Evolutionary conservation across 1,284 basidiomycete genomes (phyloP).

Genomic region (Amylostereum areolatum): DNA sequence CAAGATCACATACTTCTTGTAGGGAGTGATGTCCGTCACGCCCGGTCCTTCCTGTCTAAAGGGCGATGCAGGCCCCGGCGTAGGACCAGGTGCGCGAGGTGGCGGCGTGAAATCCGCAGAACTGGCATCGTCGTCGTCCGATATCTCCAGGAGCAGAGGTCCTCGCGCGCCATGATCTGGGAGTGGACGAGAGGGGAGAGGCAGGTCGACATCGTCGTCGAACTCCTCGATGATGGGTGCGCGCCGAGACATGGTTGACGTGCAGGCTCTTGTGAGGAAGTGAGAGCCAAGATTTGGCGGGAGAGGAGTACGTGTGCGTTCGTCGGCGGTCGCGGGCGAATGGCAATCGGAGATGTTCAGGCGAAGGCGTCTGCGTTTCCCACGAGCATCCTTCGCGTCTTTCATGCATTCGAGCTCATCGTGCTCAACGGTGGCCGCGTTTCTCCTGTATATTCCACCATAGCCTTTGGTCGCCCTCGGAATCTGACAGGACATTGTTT

Average conservation of each 20-base stretch:
- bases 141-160: constrained; percentile 72
- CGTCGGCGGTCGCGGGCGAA: too few relatives aligned
- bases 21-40: constrained; percentile 71
- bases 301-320: too few relatives aligned
- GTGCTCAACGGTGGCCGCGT: constrained; percentile 1
- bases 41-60: constrained; percentile 25
- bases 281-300: too few relatives aligned
- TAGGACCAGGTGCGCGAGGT: constrained; percentile 26
- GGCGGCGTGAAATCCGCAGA: constrained; percentile 36
- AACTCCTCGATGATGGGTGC: constrained; percentile 68
- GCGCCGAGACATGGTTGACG: constrained; percentile 56
- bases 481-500: too few relatives aligned
- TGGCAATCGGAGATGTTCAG: too few relatives aligned
- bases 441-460: constrained; percentile 4
- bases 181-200: constrained; percentile 57
- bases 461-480: background rate
- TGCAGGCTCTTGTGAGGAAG: background rate
- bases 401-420: constrained; percentile 3
- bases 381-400: constrained; percentile 9
- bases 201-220: constrained; percentile 87
- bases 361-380: too few relatives aligned
- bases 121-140: constrained; percentile 24
- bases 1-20: constrained; percentile 70
- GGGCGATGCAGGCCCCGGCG: constrained; percentile 15
- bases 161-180: constrained; percentile 64